Evolutionary conservation across 306 rosid species (phyloP).

Genomic region (Ammopiptanthus mongolicus): DNA sequence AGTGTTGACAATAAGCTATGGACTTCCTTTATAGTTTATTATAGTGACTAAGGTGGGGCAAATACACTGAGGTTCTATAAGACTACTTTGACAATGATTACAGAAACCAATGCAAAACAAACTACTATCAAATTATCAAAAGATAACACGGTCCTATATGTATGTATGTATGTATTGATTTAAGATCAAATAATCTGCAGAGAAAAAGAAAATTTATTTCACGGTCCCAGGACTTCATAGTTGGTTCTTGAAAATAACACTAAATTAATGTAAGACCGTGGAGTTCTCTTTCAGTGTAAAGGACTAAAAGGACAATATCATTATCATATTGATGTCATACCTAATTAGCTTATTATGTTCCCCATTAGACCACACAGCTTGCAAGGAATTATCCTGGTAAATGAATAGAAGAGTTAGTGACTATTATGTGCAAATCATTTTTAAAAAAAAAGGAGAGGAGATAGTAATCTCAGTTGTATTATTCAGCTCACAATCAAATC

Average conservation of each 20-base stretch:
- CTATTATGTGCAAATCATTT: background rate
- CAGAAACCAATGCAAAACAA: background rate
- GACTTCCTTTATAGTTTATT: background rate
- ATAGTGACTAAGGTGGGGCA: background rate
- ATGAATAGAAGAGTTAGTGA: conserved; percentile 4
- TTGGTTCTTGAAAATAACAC: background rate
- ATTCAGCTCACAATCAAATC: conserved; percentile 54
- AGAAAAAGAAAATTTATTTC: background rate
- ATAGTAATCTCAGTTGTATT: background rate
- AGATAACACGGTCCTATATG: too few relatives aligned
- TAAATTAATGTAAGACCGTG: background rate
- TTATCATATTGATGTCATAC: conserved; percentile 14
- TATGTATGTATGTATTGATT: too few relatives aligned
- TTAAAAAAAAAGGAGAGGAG: background rate
- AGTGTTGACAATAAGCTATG: background rate
- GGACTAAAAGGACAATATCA: background rate
- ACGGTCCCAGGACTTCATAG: background rate
- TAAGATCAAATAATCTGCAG: too few relatives aligned
- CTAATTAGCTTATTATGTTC: conserved; percentile 28
- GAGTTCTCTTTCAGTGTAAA: background rate
- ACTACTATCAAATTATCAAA: background rate
- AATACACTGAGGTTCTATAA: background rate
- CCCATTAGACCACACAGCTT: conserved; percentile 57
- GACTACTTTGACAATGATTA: background rate
- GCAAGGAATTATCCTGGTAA: conserved; percentile 65